These are phyloP conservation scores for Verbascum thapsus DNA, from an alignment of 257 asterid genomes.

Conservation along the genomic window DNA sequence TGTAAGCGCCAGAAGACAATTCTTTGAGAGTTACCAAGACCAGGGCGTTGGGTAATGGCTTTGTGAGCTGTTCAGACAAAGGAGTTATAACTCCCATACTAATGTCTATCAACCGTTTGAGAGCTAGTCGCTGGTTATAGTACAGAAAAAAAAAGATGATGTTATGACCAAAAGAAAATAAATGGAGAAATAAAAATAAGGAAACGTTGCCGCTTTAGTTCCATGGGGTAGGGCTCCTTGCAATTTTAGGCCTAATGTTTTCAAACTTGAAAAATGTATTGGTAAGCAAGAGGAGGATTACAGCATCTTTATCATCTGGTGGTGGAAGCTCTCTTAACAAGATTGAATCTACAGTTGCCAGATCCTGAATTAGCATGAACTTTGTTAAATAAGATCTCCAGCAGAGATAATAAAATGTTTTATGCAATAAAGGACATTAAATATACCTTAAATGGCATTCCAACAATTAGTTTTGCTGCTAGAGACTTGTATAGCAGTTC, in stretches of 20 bases:
- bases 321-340: conserved; percentile 90
- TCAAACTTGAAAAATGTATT: too few species aligned
- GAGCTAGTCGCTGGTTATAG: conserved; percentile 76
- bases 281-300: conserved; percentile 44
- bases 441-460: conserved; percentile 96
- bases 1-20: conserved; percentile 79
- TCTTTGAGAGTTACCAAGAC: conserved; percentile 80
- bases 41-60: conserved; percentile 81
- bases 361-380: conserved; percentile 54
- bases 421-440: conserved; percentile 17
- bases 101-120: conserved; percentile 81
- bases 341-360: conserved; percentile 97
- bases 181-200: background rate
- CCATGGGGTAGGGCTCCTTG: too few species aligned
- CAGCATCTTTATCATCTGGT: conserved; percentile 79
- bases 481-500: conserved; percentile 82
- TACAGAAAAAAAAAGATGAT: conserved; percentile 25
- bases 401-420: conserved; percentile 25
- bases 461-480: conserved; percentile 86
- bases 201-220: too few species aligned
- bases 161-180: conserved; percentile 22
- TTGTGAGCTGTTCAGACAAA: conserved; percentile 85
- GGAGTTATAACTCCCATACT: conserved; percentile 98
- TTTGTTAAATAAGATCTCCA: conserved; percentile 23
- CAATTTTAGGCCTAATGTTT: too few species aligned